A percentile compares a stretch with the other conserved stretches of the same genome.
Evolutionary conservation across 75 land plant species (phyloP).

Genomic region (Larix kaempferi): DNA sequence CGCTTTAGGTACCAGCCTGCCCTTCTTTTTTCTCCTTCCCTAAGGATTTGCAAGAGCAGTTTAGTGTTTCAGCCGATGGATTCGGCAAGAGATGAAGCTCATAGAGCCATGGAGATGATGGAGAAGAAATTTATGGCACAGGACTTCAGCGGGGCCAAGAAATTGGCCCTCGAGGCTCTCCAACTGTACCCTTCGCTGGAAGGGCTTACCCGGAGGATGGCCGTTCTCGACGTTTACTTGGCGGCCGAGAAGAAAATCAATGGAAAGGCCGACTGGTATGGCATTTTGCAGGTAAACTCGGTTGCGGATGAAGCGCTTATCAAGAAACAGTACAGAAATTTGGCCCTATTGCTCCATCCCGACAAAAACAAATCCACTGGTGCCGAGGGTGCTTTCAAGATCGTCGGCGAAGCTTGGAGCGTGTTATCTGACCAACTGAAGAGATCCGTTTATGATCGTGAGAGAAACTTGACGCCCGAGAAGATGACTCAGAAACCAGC

Average conservation of each 20-base stretch:
- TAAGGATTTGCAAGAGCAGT: not conserved
- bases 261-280: conserved; percentile 24
- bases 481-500: too few relatives aligned
- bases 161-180: conserved; percentile 63
- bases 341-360: too few relatives aligned
- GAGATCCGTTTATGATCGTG: too few relatives aligned
- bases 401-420: too few relatives aligned
- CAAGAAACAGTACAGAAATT: not conserved
- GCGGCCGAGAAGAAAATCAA: conserved; percentile 45
- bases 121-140: conserved; percentile 53
- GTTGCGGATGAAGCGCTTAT: too few relatives aligned
- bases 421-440: too few relatives aligned
- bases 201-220: conserved; percentile 68
- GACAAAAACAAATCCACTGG: too few relatives aligned
- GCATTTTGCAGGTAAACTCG: not conserved
- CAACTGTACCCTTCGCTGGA: conserved; percentile 71
- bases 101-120: conserved; percentile 65
- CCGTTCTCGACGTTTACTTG: conserved; percentile 58
- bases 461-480: too few relatives aligned
- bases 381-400: too few relatives aligned
- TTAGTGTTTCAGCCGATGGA: conserved; percentile 43
- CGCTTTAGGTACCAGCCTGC: too few relatives aligned
- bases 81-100: conserved; percentile 73
- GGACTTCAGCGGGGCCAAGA: conserved; percentile 65
- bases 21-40: too few relatives aligned